Evolutionary conservation across 2,329 filamentous ascomycete genomes (phyloP).

Genomic region (Emmonsia crescens): DNA sequence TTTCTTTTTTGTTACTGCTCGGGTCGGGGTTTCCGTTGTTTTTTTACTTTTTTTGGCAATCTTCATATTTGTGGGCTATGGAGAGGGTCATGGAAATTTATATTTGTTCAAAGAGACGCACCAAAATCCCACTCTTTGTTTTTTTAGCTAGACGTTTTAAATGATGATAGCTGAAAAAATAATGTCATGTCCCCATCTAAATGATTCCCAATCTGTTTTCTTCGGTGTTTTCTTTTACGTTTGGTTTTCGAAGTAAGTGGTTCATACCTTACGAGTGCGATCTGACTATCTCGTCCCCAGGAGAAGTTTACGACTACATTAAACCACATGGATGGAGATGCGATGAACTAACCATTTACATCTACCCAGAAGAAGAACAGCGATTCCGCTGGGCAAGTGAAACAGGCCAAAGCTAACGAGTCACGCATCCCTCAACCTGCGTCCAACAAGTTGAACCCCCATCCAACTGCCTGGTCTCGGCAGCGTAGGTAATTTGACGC

Average conservation of each 20-base stretch:
- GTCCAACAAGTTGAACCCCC: too few relatives aligned
- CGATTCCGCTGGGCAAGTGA: too few relatives aligned
- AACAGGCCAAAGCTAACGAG: too few relatives aligned
- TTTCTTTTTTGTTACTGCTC: neutral
- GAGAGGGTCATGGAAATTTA: conserved; percentile 1
- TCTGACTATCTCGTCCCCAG: neutral
- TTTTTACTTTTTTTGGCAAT: neutral
- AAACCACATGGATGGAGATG: neutral
- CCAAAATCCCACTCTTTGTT: neutral
- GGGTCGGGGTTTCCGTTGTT: conserved; percentile 3
- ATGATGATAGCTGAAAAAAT: conserved; percentile 1
- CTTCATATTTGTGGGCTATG: conserved; percentile 4
- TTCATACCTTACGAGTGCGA: neutral
- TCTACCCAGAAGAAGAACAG: too few relatives aligned
- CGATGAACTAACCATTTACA: neutral
- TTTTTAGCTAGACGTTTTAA: neutral
- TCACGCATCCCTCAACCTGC: too few relatives aligned
- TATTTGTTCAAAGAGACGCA: neutral
- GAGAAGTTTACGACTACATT: neutral
- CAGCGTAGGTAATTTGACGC: too few relatives aligned
- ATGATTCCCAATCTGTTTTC: neutral
- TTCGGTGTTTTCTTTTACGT: neutral
- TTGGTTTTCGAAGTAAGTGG: neutral
- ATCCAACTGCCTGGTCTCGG: too few relatives aligned
- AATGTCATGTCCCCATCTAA: conserved; percentile 2